A percentile compares a stretch with the other conserved stretches of the same genome.
phyloP scores from a whole-genome alignment of 2,329 filamentous ascomycete species.

The Paecilomyces variotii region DNA sequence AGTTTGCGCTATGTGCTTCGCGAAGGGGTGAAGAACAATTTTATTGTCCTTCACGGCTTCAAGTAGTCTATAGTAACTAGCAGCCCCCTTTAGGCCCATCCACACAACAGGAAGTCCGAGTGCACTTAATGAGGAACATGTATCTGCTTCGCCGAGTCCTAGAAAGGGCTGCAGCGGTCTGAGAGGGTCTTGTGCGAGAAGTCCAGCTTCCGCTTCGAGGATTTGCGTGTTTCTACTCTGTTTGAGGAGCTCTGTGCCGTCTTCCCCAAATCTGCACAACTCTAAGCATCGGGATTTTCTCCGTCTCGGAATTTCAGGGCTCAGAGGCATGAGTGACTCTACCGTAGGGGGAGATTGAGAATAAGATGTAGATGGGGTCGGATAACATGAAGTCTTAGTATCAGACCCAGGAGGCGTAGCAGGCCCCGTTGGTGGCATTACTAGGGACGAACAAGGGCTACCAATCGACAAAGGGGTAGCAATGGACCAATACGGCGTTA shows the following conservation, averaged over 20 bases:
- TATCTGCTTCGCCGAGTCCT: conserved; percentile 5
- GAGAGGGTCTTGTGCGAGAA: conserved; percentile 5
- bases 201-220: conserved; percentile 6
- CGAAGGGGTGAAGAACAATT: conserved; percentile 2
- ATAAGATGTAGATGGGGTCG: conserved; percentile 7
- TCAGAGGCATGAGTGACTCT: background rate
- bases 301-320: no score
- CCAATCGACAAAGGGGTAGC: no score
- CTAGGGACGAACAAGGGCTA: no score
- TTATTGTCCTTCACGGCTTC: no score
- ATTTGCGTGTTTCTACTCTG: conserved; percentile 4
- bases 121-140: background rate
- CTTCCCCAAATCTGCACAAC: no score
- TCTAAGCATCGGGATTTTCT: no score
- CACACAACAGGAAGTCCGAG: no score
- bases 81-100: no score
- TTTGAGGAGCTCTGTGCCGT: background rate
- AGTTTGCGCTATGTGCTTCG: conserved; percentile 6
- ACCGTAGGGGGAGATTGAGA: conserved; percentile 5
- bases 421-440: no score
- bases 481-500: no score
- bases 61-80: no score
- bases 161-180: conserved; percentile 6
- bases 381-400: conserved; percentile 4
- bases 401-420: no score